phyloP scores from a whole-genome alignment of 306 rosid genomes.

The barrel medic (Medicago truncatula) region DNA sequence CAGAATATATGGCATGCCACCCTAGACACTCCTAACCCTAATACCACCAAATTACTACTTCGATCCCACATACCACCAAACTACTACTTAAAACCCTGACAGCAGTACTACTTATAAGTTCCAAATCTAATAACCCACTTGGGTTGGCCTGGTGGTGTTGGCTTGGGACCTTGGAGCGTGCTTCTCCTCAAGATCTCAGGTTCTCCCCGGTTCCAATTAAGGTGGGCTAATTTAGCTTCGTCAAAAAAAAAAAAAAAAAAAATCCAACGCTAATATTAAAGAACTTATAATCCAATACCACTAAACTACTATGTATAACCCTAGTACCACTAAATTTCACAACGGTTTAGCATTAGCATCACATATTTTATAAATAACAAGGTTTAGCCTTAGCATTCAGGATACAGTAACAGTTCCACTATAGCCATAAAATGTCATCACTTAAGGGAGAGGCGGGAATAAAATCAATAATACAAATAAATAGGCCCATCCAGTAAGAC shows the following conservation, averaged over 20 bases:
- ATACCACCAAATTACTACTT: conserved; percentile 18
- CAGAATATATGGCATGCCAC: neutral
- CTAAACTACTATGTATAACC: neutral
- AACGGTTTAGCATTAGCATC: conserved; percentile 13
- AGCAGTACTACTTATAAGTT: neutral
- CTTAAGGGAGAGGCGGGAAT: neutral
- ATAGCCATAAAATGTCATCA: neutral
- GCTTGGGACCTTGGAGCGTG: too few relatives aligned
- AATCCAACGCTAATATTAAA: neutral
- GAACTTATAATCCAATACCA: neutral
- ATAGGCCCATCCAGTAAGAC: neutral
- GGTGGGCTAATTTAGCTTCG: too few relatives aligned
- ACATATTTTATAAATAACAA: neutral
- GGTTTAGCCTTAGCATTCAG: conserved; percentile 17
- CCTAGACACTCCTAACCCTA: neutral
- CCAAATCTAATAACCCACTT: neutral
- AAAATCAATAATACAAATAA: conserved; percentile 15
- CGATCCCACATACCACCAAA: conserved; percentile 4
- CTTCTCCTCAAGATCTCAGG: too few relatives aligned
- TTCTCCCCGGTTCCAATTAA: too few relatives aligned
- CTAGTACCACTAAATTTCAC: neutral
- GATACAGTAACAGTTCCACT: neutral
- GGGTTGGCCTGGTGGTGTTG: too few relatives aligned
- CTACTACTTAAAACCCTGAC: neutral
- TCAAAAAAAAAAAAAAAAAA: neutral